Evolutionary conservation across 2,329 filamentous ascomycete genomes (phyloP).

Genomic region (Diaporthe longicolla): DNA sequence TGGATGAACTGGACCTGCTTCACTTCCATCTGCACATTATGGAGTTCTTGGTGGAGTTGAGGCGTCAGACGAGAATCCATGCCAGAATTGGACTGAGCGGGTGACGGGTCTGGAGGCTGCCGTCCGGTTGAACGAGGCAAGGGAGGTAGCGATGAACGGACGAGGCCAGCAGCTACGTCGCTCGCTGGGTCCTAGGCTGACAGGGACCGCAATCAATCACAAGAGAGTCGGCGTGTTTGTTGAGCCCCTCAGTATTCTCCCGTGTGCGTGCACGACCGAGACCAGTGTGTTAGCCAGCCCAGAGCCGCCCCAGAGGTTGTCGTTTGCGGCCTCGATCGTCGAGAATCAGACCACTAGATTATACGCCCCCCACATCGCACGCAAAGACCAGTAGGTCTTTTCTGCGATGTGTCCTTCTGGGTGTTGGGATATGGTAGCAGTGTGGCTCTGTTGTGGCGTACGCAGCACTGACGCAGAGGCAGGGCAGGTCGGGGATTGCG

Average conservation of each 20-base stretch:
- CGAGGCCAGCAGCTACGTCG: slow-evolving; percentile 19
- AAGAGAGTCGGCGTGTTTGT: slow-evolving; percentile 2
- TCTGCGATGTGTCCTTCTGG: slow-evolving; percentile 46
- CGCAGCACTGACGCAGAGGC: slow-evolving; percentile 28
- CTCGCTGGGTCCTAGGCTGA: slow-evolving; percentile 10
- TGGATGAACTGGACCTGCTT: slow-evolving; percentile 77
- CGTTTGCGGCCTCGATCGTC: slow-evolving; percentile 41
- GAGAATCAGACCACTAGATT: slow-evolving; percentile 54
- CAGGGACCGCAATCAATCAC: background rate
- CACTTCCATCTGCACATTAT: slow-evolving; percentile 78
- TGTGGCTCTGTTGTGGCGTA: slow-evolving; percentile 5
- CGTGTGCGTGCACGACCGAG: slow-evolving; percentile 22
- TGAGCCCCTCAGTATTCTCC: slow-evolving; percentile 15
- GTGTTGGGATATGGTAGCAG: background rate
- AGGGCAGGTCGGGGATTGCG: background rate
- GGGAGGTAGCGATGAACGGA: slow-evolving; percentile 36
- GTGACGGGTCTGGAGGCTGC: slow-evolving; percentile 13
- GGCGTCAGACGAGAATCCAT: slow-evolving; percentile 76
- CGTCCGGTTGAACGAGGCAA: slow-evolving; percentile 23
- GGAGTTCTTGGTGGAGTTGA: slow-evolving; percentile 72
- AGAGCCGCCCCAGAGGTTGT: slow-evolving; percentile 23
- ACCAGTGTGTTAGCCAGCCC: slow-evolving; percentile 30
- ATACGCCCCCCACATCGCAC: slow-evolving; percentile 63
- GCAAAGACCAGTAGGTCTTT: slow-evolving; percentile 51
- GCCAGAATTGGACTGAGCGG: slow-evolving; percentile 50